A percentile compares a stretch with the other conserved stretches of the same genome.
phyloP scores from a whole-genome alignment of 306 rosid species.

The Rosa persica region DNA sequence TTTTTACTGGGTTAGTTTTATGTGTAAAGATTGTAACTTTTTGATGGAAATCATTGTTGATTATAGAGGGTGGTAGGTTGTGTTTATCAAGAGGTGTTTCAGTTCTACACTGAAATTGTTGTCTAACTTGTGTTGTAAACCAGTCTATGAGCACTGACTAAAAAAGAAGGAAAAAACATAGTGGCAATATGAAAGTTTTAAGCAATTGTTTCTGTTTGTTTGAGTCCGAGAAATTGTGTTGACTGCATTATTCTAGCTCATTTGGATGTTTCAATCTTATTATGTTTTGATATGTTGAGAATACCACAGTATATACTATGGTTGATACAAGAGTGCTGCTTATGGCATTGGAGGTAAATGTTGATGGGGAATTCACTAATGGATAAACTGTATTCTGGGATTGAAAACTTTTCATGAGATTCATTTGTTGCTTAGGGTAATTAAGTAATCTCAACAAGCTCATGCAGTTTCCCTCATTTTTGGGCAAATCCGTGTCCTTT shows the following conservation, averaged over 20 bases:
- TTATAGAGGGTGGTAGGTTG: background rate
- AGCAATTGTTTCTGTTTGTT: background rate
- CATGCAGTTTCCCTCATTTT: background rate
- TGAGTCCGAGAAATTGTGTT: background rate
- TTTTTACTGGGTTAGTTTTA: slow-evolving; percentile 10
- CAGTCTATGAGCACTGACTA: background rate
- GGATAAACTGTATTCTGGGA: background rate
- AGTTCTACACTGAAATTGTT: background rate
- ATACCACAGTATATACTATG: background rate
- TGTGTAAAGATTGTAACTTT: background rate
- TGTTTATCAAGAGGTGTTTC: background rate
- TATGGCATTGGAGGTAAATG: background rate
- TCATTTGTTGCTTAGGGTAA: background rate
- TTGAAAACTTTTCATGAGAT: background rate
- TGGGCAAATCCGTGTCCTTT: background rate
- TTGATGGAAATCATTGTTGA: slow-evolving; percentile 14
- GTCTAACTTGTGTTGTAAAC: background rate
- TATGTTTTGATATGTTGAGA: background rate
- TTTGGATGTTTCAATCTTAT: background rate
- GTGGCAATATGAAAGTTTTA: background rate
- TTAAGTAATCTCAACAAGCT: slow-evolving; percentile 5
- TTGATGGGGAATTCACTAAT: background rate
- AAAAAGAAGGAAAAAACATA: background rate
- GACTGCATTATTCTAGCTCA: background rate
- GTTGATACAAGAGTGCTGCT: slow-evolving; percentile 4